Percentiles rank a stretch among this genome's conserved stretches.
phyloP scores from a whole-genome alignment of 257 asterid genomes.

The Jacaranda copaia region DNA sequence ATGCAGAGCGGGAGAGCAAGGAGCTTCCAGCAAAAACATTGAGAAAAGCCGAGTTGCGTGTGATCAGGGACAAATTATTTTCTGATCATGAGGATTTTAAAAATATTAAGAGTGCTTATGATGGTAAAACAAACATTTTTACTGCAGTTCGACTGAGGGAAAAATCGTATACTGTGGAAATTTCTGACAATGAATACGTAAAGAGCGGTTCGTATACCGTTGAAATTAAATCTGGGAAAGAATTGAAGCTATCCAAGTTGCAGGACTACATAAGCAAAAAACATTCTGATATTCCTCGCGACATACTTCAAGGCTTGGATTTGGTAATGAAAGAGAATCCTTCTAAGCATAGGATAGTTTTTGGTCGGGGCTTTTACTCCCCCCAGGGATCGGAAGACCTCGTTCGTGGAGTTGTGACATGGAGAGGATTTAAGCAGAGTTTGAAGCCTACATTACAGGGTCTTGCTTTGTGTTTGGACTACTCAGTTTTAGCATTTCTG shows the following conservation, averaged over 20 bases:
- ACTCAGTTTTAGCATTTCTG: conserved; percentile 56
- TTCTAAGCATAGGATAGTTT: conserved; percentile 37
- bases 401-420: conserved; percentile 54
- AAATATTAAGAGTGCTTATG: conserved; percentile 50
- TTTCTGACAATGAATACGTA: conserved; percentile 52
- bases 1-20: too few relatives aligned
- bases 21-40: conserved; percentile 42
- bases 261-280: conserved; percentile 52
- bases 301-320: conserved; percentile 67
- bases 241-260: conserved; percentile 56
- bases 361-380: conserved; percentile 58
- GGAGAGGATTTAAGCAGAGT: conserved; percentile 64
- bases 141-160: conserved; percentile 45
- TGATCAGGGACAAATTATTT: conserved; percentile 51
- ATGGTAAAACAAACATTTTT: conserved; percentile 68
- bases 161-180: conserved; percentile 45
- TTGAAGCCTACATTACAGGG: conserved; percentile 68
- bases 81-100: conserved; percentile 27
- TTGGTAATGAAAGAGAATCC: conserved; percentile 78
- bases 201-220: conserved; percentile 42
- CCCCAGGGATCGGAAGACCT: conserved; percentile 35
- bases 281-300: conserved; percentile 54
- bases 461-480: conserved; percentile 63
- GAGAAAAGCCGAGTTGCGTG: conserved; percentile 43
- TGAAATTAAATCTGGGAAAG: conserved; percentile 50